phyloP scores from a whole-genome alignment of 2,329 filamentous ascomycete genomes.

The Colletotrichum aenigma region DNA sequence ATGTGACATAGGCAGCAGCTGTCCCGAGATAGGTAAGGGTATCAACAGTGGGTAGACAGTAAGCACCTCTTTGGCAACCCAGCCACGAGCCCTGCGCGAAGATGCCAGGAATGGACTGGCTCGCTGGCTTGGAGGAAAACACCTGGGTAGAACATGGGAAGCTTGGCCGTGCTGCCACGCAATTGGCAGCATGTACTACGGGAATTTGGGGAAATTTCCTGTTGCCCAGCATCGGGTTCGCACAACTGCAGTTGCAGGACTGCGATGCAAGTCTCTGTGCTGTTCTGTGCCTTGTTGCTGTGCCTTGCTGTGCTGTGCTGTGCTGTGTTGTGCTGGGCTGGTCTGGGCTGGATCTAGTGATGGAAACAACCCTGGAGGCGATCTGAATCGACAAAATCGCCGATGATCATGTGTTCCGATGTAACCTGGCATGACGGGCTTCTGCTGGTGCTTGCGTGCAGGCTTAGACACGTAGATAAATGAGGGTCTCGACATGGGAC shows the following conservation, averaged over 20 bases:
- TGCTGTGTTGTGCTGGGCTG: not conserved
- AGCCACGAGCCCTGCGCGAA: not conserved
- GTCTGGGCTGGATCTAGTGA: not conserved
- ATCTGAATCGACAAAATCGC: slow-evolving; percentile 9
- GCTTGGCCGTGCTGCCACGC: not conserved
- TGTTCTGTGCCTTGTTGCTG: not conserved
- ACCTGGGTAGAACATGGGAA: not conserved
- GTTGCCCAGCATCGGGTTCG: not conserved
- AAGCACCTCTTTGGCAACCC: not conserved
- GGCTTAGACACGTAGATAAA: not conserved
- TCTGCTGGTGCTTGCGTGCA: not conserved
- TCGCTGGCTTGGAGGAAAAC: not conserved
- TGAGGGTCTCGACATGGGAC: slow-evolving; percentile 3
- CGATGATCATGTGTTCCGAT: slow-evolving; percentile 9
- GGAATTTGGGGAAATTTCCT: not conserved
- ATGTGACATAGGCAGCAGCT: not conserved
- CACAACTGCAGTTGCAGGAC: not conserved
- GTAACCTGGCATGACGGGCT: slow-evolving; percentile 8
- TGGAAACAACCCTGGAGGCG: not conserved
- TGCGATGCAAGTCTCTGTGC: not conserved
- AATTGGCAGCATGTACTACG: not conserved
- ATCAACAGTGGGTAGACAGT: not conserved
- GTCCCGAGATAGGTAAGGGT: not conserved
- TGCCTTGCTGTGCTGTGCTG: not conserved
- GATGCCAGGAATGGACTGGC: not conserved